A percentile compares a stretch with the other conserved stretches of the same genome.
These are phyloP conservation scores for Phytopythium mirpurense DNA, from an alignment of 352 stramenopile species.

Conservation along the genomic window DNA sequence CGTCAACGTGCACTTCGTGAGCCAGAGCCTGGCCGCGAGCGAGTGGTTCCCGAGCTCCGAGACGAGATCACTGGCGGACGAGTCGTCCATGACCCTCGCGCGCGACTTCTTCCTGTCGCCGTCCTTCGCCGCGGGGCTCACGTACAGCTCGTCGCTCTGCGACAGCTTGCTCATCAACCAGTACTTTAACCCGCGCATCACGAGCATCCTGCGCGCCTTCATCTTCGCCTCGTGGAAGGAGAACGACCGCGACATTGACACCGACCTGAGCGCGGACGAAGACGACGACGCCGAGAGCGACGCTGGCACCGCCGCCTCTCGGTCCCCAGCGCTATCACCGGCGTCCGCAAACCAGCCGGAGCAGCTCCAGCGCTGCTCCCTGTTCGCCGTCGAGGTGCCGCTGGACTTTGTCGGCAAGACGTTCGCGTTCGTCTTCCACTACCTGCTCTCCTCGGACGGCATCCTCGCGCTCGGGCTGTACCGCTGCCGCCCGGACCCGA, in stretches of 20 bases:
- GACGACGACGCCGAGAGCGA: constrained; percentile 5
- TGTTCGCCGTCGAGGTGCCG: constrained; percentile 80
- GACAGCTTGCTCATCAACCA: constrained; percentile 87
- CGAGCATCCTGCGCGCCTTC: constrained; percentile 82
- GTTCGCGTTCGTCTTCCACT: constrained; percentile 83
- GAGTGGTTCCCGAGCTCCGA: constrained; percentile 48
- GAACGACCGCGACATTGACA: constrained; percentile 4
- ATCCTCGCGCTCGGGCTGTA: constrained; percentile 78
- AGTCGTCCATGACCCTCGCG: constrained; percentile 53
- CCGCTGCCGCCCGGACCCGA: constrained; percentile 54
- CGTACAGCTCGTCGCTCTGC: constrained; percentile 82
- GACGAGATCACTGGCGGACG: constrained; percentile 11
- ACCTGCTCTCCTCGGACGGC: constrained; percentile 71
- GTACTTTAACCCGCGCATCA: constrained; percentile 86
- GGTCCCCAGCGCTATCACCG: constrained; percentile 26
- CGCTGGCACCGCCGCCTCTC: constrained; percentile 12
- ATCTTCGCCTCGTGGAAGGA: constrained; percentile 79
- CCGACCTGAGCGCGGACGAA: neutral
- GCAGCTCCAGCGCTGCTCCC: constrained; percentile 54
- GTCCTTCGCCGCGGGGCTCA: constrained; percentile 75
- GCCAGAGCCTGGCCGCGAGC: constrained; percentile 64
- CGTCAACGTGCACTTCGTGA: constrained; percentile 80
- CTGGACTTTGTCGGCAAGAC: constrained; percentile 74
- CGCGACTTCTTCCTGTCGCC: constrained; percentile 78
- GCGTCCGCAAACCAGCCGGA: constrained; percentile 3